Evolutionary conservation across 202 grass and related monocot genomes (phyloP), one percentile per base, ranked within the genome.

Genomic region (Hordeum pubiflorum): DNA sequence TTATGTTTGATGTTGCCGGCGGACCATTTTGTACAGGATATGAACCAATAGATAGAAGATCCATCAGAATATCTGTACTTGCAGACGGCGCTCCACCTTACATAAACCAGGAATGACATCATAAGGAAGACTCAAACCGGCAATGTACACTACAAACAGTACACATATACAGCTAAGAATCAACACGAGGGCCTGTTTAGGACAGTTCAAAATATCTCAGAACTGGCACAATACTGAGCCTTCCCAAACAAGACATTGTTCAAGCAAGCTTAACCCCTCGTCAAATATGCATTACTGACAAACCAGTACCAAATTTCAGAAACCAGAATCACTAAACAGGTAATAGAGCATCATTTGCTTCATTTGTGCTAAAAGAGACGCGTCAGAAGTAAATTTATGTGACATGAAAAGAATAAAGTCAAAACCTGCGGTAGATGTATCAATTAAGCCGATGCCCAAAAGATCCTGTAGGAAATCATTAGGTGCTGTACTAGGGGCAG

Each of bases 41-140:
- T 76, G 89, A 78, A 83, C 96, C 96, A 82, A 99, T 99, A 36
- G 92, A 96, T 26, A 96, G 65, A 85, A 98, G 92, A 87, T 98
- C 96, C 77, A 89, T 94, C 20, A 99, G 74, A 90, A 99, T 86
- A 90, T 96, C 87, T 59, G 87, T 90, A 80, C 75, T 93, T 71
- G 75, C 34, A 72, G 85, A 81, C 34, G 96, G 81, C 60, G 81
- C 79, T 50, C 79, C 78, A 33, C 89, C 96, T 91, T 85, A 65
- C 13, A 89, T 74, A 59, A 37, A 80, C n/a, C 66, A 91, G 38
- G 89, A 76, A 72, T 38, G 89, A 89, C 83, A 46, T 27, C 58
- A 74, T 75, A 27, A 92, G 62, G 76, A 83, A 86, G 32, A 75
- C 63, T 75, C 15, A 1, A 54, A 40, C 6, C 39, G 23, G 14